Conservation (phyloP, 1,284 basidiomycete genomes). For the Cerrena zonata region DNA sequence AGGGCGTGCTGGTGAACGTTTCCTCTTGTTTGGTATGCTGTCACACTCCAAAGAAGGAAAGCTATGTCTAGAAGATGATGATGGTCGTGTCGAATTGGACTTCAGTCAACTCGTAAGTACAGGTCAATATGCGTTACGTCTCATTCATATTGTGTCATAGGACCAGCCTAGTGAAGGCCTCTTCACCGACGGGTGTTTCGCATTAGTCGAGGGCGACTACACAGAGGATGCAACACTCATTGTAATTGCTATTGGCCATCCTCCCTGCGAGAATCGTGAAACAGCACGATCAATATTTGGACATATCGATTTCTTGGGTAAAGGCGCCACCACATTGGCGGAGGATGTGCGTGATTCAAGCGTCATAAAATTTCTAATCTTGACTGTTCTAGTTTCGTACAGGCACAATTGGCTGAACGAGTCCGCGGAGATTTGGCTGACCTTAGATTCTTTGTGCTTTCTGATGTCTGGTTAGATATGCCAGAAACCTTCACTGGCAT, state of each 20-base stretch:
- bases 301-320: constrained; percentile 91
- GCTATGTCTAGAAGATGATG: constrained; percentile 88
- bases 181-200: constrained; percentile 94
- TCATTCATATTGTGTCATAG: constrained; percentile 36
- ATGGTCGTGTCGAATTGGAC: constrained; percentile 86
- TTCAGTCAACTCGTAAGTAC: constrained; percentile 75
- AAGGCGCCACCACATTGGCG: constrained; percentile 83
- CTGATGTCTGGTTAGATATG: constrained; percentile 92
- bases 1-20: constrained; percentile 84
- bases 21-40: constrained; percentile 92
- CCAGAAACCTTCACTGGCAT: constrained; percentile 77
- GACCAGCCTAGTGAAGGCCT: constrained; percentile 90
- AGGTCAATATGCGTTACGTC: neutral
- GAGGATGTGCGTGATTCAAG: constrained; percentile 76
- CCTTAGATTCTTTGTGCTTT: constrained; percentile 89
- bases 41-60: constrained; percentile 84
- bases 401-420: constrained; percentile 59
- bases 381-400: too few relatives aligned
- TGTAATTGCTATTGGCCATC: constrained; percentile 93
- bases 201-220: constrained; percentile 94
- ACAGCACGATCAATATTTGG: constrained; percentile 83
- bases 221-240: constrained; percentile 84
- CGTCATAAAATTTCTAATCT: constrained; percentile 4
- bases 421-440: constrained; percentile 64
- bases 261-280: constrained; percentile 85